A percentile compares a stretch with the other conserved stretches of the same genome.
Conservation (phyloP, 768 basidiomycete genomes). For the Leccinum rimulosum region DNA sequence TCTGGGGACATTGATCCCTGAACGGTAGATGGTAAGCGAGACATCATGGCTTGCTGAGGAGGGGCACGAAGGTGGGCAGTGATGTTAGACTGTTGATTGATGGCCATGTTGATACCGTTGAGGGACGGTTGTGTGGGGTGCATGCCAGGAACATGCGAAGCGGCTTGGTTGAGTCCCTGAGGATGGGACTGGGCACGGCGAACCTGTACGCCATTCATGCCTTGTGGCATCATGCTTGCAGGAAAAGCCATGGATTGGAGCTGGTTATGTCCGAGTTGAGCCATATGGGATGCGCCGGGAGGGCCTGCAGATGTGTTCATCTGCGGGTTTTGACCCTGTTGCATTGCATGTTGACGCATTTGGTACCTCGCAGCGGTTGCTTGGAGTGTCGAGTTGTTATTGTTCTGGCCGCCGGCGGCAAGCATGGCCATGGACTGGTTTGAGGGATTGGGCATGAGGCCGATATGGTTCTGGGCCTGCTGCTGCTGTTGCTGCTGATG, state of each 20-base stretch:
- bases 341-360: slow-evolving; percentile 38
- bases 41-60: slow-evolving; percentile 35
- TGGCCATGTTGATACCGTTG: slow-evolving; percentile 41
- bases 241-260: slow-evolving; percentile 44
- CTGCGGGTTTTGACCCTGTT: slow-evolving; percentile 38
- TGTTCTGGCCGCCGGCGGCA: slow-evolving; percentile 28
- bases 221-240: slow-evolving; percentile 41
- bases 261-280: slow-evolving; percentile 34
- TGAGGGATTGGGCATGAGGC: slow-evolving; percentile 35
- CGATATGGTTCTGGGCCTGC: slow-evolving; percentile 35
- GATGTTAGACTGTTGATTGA: slow-evolving; percentile 45
- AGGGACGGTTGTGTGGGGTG: slow-evolving; percentile 36
- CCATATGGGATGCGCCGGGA: slow-evolving; percentile 29
- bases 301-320: slow-evolving; percentile 29
- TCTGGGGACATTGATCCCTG: slow-evolving; percentile 43
- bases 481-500: slow-evolving; percentile 37
- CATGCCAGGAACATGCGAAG: slow-evolving; percentile 35
- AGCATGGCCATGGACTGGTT: slow-evolving; percentile 41
- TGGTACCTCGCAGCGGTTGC: slow-evolving; percentile 24
- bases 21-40: slow-evolving; percentile 32
- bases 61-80: slow-evolving; percentile 35
- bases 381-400: slow-evolving; percentile 23
- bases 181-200: slow-evolving; percentile 63
- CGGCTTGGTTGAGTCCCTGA: slow-evolving; percentile 40
- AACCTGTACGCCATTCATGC: slow-evolving; percentile 34